Percentiles rank a stretch among this genome's conserved stretches.
Evolutionary conservation across 305 asterid genomes (phyloP).

Genomic region (Fraxinus sp.): DNA sequence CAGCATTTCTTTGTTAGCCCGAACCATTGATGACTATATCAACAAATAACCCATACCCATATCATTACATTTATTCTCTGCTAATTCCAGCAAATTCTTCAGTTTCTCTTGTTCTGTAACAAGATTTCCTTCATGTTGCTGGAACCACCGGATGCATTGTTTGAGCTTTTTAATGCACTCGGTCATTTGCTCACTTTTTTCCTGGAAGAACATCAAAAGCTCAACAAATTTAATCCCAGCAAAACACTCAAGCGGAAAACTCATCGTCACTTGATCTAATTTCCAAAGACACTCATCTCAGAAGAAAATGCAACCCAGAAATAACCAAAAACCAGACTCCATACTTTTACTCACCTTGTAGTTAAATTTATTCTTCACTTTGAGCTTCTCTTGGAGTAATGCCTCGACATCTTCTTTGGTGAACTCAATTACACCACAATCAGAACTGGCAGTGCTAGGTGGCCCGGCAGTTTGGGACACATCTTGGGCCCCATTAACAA

Average conservation of each 20-base stretch:
- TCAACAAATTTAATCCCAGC: conserved; percentile 18
- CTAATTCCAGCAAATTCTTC: conserved; percentile 55
- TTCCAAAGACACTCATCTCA: background rate
- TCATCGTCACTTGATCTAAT: background rate
- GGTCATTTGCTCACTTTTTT: conserved; percentile 68
- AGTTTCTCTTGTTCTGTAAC: conserved; percentile 51
- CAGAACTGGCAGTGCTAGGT: conserved; percentile 68
- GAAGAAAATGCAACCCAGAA: background rate
- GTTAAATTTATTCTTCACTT: conserved; percentile 59
- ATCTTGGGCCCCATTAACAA: conserved; percentile 79
- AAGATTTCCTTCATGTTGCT: conserved; percentile 65
- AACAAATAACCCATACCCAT: conserved; percentile 45
- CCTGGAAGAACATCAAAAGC: conserved; percentile 44
- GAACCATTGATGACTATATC: conserved; percentile 9
- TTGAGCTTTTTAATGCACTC: conserved; percentile 71
- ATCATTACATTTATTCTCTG: conserved; percentile 71
- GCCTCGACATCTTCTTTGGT: conserved; percentile 72
- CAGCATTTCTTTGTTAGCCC: background rate
- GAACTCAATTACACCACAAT: conserved; percentile 56
- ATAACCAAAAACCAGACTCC: background rate
- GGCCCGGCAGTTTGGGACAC: conserved; percentile 58
- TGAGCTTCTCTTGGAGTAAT: conserved; percentile 68
- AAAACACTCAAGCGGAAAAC: background rate
- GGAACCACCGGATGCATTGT: conserved; percentile 82
- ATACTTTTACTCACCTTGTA: conserved; percentile 49